Evolutionary conservation across 2,329 filamentous ascomycete species (phyloP).

Genomic region (Didymella exigua): DNA sequence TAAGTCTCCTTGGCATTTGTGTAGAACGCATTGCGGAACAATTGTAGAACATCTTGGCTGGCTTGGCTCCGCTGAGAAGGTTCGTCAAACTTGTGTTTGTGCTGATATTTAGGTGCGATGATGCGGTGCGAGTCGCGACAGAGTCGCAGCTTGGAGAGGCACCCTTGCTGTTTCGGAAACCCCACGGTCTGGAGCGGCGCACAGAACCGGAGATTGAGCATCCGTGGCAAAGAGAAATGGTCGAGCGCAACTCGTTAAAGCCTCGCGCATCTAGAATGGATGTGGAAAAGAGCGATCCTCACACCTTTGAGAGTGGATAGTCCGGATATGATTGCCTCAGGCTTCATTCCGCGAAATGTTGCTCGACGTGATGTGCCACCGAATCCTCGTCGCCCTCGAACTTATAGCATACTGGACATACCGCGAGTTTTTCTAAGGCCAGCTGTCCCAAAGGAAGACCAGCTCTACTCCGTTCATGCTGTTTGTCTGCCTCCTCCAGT

Average conservation of each 20-base stretch:
- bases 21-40: constrained; percentile 27
- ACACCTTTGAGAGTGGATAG: neutral
- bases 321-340: neutral
- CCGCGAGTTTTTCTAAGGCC: constrained; percentile 28
- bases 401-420: constrained; percentile 68
- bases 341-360: constrained; percentile 54
- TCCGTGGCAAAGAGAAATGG: neutral
- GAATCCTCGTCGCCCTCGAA: constrained; percentile 73
- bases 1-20: constrained; percentile 1
- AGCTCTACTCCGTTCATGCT: constrained; percentile 33
- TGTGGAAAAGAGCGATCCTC: neutral
- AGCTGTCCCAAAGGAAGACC: constrained; percentile 33
- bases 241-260: neutral
- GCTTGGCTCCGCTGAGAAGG: constrained; percentile 6
- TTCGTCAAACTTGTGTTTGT: neutral
- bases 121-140: constrained; percentile 11
- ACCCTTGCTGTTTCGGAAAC: constrained; percentile 13
- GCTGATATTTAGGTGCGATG: neutral
- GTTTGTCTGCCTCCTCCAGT: constrained; percentile 36
- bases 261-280: neutral
- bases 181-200: neutral
- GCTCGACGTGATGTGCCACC: constrained; percentile 69
- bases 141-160: constrained; percentile 10
- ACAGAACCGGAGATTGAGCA: neutral
- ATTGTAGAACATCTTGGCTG: constrained; percentile 19